A percentile compares a stretch with the other conserved stretches of the same genome.
phyloP scores from a whole-genome alignment of 306 rosid genomes.

The Parietaria judaica region DNA sequence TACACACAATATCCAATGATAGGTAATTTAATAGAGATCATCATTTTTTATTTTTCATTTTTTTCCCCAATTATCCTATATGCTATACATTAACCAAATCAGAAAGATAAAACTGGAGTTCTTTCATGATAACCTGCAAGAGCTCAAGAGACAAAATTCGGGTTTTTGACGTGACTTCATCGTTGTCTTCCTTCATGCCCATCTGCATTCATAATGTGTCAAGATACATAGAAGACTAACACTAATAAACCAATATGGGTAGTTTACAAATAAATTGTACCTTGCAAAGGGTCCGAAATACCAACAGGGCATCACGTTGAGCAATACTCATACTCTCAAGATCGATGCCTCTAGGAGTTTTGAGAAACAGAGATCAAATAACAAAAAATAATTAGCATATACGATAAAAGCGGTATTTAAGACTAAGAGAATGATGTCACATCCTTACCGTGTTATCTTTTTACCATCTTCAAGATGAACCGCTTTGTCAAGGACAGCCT shows the following conservation, averaged over 20 bases:
- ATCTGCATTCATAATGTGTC: conserved; percentile 47
- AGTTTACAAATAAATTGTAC: conserved; percentile 41
- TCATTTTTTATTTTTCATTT: background rate
- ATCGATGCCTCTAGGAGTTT: conserved; percentile 73
- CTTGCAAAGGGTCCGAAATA: conserved; percentile 98
- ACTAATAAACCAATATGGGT: conserved; percentile 18
- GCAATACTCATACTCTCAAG: conserved; percentile 84
- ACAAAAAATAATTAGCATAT: background rate
- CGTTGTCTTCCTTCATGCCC: conserved; percentile 98
- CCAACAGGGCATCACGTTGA: conserved; percentile 87
- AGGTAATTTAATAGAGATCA: background rate
- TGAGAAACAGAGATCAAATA: conserved; percentile 15
- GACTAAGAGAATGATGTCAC: conserved; percentile 16
- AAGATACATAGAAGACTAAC: conserved; percentile 18
- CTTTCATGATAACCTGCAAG: conserved; percentile 60
- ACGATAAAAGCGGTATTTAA: conserved; percentile 14
- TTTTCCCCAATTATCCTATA: background rate
- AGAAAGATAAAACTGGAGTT: conserved; percentile 16
- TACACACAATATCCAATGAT: background rate
- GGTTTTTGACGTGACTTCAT: conserved; percentile 88
- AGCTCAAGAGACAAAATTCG: conserved; percentile 98
- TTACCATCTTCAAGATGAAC: conserved; percentile 95
- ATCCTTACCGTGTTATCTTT: conserved; percentile 80
- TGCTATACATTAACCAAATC: conserved; percentile 4
- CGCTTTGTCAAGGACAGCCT: conserved; percentile 96